phyloP scores from a whole-genome alignment of 495 filamentous ascomycete genomes.

The Pseudoneurospora amorphoporcata region DNA sequence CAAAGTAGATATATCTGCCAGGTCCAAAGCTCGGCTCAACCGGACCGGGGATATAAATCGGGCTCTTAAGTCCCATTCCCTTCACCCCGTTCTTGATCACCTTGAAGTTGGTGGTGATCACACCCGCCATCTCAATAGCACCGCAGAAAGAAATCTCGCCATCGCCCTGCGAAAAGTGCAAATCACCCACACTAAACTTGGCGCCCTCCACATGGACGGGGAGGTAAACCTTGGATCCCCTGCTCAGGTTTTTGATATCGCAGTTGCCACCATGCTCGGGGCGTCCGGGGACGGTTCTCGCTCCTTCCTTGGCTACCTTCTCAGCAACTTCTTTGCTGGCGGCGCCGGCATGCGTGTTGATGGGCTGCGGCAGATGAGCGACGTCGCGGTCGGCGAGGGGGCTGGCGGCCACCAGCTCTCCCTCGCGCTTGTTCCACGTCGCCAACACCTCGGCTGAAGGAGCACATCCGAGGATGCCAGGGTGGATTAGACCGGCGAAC shows the following conservation, averaged over 20 bases:
- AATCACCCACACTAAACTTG: conserved; percentile 86
- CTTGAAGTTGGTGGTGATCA: conserved; percentile 84
- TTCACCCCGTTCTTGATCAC: conserved; percentile 78
- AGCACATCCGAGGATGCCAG: conserved; percentile 86
- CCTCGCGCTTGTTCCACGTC: conserved; percentile 75
- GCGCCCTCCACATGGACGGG: conserved; percentile 76
- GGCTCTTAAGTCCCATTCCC: conserved; percentile 70
- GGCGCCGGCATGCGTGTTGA: conserved; percentile 61
- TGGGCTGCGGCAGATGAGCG: conserved; percentile 64
- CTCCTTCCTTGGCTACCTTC: conserved; percentile 79
- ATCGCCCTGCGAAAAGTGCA: conserved; percentile 86
- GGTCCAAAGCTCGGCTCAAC: conserved; percentile 90
- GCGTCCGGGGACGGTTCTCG: conserved; percentile 74
- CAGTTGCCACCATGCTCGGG: conserved; percentile 63
- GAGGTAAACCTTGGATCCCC: conserved; percentile 77
- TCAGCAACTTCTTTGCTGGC: conserved; percentile 50
- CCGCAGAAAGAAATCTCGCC: conserved; percentile 96
- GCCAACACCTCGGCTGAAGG: conserved; percentile 57
- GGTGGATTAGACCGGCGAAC: conserved; percentile 88
- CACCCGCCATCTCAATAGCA: conserved; percentile 92
- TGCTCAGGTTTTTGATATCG: conserved; percentile 77
- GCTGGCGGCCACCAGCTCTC: conserved; percentile 60
- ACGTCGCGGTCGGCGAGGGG: conserved; percentile 59
- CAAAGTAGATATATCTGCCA: conserved; percentile 79
- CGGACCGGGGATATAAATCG: conserved; percentile 82